Evolutionary conservation across 2,329 filamentous ascomycete species (phyloP).

Genomic region (Lecanoromycetidae sp.): DNA sequence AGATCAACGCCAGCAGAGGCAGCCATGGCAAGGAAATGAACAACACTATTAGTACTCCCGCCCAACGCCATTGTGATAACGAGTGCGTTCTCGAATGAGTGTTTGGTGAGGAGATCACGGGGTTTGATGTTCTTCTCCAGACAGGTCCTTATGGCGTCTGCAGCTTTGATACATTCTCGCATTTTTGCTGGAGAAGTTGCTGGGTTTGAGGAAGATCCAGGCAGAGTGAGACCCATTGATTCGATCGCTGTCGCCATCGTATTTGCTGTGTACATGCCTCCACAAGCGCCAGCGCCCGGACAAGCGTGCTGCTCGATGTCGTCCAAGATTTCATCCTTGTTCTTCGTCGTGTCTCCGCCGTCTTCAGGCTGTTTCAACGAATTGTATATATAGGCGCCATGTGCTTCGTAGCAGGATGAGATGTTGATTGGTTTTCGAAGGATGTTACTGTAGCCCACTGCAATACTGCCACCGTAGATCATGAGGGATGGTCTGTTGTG

Average conservation of each 20-base stretch:
- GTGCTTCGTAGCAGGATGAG: slow-evolving; percentile 74
- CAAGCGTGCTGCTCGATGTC: slow-evolving; percentile 74
- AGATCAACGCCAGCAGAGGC: slow-evolving; percentile 67
- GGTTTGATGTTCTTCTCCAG: slow-evolving; percentile 77
- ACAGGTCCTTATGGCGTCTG: slow-evolving; percentile 63
- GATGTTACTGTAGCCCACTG: slow-evolving; percentile 68
- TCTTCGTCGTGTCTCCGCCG: slow-evolving; percentile 51
- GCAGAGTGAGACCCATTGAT: slow-evolving; percentile 71
- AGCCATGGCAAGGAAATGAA: slow-evolving; percentile 86
- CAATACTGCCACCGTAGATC: slow-evolving; percentile 89
- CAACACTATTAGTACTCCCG: slow-evolving; percentile 75
- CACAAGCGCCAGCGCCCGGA: slow-evolving; percentile 66
- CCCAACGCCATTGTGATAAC: slow-evolving; percentile 88
- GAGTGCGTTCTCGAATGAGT: slow-evolving; percentile 75
- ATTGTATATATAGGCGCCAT: slow-evolving; percentile 70
- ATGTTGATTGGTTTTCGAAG: slow-evolving; percentile 76
- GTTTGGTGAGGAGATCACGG: slow-evolving; percentile 65
- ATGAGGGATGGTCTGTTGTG: slow-evolving; percentile 89
- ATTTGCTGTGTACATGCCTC: slow-evolving; percentile 91
- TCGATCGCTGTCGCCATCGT: slow-evolving; percentile 88
- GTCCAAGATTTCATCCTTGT: slow-evolving; percentile 64
- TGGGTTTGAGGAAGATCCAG: slow-evolving; percentile 73
- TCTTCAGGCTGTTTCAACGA: slow-evolving; percentile 58
- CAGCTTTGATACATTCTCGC: slow-evolving; percentile 72
- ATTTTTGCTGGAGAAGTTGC: slow-evolving; percentile 71